Conservation (phyloP, 75 land plant species). For the Picea sitchensis region DNA sequence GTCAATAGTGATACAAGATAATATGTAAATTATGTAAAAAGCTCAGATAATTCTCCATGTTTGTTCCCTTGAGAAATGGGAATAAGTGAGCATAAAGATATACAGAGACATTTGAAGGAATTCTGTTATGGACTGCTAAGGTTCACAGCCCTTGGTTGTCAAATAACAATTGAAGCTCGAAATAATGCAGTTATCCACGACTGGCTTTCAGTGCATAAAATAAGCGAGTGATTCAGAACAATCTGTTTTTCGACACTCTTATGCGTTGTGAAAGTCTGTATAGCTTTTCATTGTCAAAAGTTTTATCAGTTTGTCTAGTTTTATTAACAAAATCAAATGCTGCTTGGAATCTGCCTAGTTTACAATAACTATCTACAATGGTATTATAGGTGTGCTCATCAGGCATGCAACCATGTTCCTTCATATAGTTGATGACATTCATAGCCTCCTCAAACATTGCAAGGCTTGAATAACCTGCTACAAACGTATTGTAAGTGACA, state of each 20-base stretch:
- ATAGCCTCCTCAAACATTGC: slow-evolving; percentile 71
- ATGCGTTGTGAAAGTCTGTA: slow-evolving; percentile 24
- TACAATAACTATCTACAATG: slow-evolving; percentile 71
- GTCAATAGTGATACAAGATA: too few relatives aligned
- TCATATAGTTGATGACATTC: slow-evolving; percentile 71
- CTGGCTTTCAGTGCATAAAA: too few relatives aligned
- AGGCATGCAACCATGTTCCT: slow-evolving; percentile 69
- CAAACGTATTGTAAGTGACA: slow-evolving; percentile 82
- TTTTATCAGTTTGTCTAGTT: slow-evolving; percentile 33
- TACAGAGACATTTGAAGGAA: too few relatives aligned
- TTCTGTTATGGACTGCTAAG: too few relatives aligned
- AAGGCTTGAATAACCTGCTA: slow-evolving; percentile 50
- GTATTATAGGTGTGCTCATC: slow-evolving; percentile 72
- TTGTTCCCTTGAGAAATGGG: too few relatives aligned
- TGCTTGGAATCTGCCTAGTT: slow-evolving; percentile 44
- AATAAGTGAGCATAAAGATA: too few relatives aligned
- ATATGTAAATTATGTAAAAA: too few relatives aligned
- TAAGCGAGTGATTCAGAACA: too few relatives aligned
- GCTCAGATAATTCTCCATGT: too few relatives aligned
- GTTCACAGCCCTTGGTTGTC: too few relatives aligned
- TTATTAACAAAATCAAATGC: slow-evolving; percentile 47
- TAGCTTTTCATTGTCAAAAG: slow-evolving; percentile 19
- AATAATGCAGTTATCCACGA: too few relatives aligned
- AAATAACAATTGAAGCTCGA: too few relatives aligned
- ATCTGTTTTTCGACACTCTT: neutral